Conservation (phyloP, 1,139 yeast genomes). For the Barnettozyma hawaiiensis region DNA sequence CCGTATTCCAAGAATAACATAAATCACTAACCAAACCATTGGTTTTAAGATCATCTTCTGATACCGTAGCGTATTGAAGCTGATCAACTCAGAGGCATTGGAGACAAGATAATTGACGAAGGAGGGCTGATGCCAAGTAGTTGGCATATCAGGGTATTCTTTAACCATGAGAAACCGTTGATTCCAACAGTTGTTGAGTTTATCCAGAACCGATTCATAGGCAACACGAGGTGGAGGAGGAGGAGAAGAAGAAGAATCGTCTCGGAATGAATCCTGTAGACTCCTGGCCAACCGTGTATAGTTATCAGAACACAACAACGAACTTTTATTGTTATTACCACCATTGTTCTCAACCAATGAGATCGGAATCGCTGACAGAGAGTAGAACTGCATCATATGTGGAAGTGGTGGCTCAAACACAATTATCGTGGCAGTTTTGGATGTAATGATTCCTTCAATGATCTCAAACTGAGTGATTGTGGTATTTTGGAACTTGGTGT, state of each 20-base stretch:
- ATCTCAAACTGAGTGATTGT: conserved; percentile 4
- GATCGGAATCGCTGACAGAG: conserved; percentile 64
- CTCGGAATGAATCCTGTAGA: conserved; percentile 1
- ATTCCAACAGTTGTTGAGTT: conserved; percentile 21
- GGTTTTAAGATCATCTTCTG: conserved; percentile 11
- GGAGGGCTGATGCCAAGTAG: conserved; percentile 13
- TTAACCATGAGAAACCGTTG: conserved; percentile 13
- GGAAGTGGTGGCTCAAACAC: conserved; percentile 72
- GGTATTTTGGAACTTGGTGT: not conserved
- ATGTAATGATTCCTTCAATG: conserved; percentile 2
- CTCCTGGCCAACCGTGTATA: conserved; percentile 3
- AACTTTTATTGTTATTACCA: too few species aligned
- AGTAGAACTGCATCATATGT: conserved; percentile 69
- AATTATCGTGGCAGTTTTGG: conserved; percentile 36
- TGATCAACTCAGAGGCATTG: not conserved
- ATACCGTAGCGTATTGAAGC: not conserved
- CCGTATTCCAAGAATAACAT: conserved; percentile 24
- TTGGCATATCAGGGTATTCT: conserved; percentile 14
- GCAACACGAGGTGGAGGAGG: too few species aligned
- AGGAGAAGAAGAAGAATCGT: too few species aligned
- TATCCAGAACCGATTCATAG: conserved; percentile 19
- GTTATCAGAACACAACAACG: conserved; percentile 1
- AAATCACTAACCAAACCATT: conserved; percentile 6
- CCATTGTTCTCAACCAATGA: conserved; percentile 43
- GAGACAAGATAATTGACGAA: not conserved